Conservation (phyloP, 2,329 filamentous ascomycete genomes). For the Aspergillus ustus region DNA sequence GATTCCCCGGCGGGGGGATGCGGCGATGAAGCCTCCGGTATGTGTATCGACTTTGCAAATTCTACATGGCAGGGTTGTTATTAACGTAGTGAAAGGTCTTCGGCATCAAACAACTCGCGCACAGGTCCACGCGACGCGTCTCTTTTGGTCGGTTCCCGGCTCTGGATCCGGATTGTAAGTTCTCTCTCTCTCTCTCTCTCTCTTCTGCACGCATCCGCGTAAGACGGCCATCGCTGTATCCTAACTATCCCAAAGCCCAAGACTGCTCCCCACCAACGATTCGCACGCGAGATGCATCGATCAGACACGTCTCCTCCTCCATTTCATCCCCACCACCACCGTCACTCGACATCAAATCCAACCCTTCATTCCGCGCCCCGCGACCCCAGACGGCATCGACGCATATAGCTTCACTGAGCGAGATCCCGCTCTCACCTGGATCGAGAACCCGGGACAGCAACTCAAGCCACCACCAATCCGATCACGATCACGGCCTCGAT, state of each 20-base stretch:
- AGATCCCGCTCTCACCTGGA: not conserved
- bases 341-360: not conserved
- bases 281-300: not conserved
- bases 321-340: too few species aligned
- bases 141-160: constrained; percentile 11
- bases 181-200: too few species aligned
- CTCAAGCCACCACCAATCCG: too few species aligned
- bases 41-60: too few species aligned
- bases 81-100: constrained; percentile 1
- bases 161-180: not conserved
- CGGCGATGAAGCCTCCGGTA: not conserved
- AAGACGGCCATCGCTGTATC: too few species aligned
- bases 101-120: constrained; percentile 8
- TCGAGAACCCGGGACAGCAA: not conserved
- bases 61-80: too few species aligned
- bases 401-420: not conserved
- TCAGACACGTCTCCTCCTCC: not conserved
- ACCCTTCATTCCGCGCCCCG: not conserved
- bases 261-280: not conserved
- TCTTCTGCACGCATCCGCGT: too few species aligned
- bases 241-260: not conserved
- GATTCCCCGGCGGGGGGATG: not conserved
- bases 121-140: constrained; percentile 8
- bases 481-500: too few species aligned
- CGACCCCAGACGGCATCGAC: not conserved